Conservation (phyloP, 2,329 filamentous ascomycete genomes). For the Albophoma yamanashiensis region DNA sequence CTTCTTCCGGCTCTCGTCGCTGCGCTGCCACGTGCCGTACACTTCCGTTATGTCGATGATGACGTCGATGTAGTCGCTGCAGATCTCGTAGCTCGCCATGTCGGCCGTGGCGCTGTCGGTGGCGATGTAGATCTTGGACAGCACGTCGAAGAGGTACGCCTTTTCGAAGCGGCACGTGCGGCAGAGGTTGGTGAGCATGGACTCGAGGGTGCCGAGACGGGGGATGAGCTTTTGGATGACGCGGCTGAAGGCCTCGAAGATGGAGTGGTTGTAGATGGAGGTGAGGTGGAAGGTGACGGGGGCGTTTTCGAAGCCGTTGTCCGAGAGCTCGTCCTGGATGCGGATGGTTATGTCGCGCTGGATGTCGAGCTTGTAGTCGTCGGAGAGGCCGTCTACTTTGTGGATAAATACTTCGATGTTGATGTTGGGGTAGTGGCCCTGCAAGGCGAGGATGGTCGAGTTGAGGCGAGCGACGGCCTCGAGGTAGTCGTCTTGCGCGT, state of each 20-base stretch:
- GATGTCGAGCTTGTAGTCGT: constrained; percentile 93
- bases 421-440: constrained; percentile 81
- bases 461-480: constrained; percentile 83
- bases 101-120: constrained; percentile 90
- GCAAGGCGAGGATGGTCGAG: constrained; percentile 77
- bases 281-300: constrained; percentile 93
- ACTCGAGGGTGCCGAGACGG: constrained; percentile 83
- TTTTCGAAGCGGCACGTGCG: constrained; percentile 94
- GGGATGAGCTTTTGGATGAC: constrained; percentile 97
- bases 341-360: constrained; percentile 94
- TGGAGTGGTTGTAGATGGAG: constrained; percentile 96
- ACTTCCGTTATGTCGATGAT: constrained; percentile 96
- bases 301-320: constrained; percentile 86
- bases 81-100: constrained; percentile 95
- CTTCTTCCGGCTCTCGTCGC: constrained; percentile 39
- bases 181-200: constrained; percentile 86
- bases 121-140: constrained; percentile 97
- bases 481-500: constrained; percentile 95
- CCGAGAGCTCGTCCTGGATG: constrained; percentile 90
- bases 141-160: constrained; percentile 93
- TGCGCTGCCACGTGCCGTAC: constrained; percentile 65
- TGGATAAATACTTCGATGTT: constrained; percentile 99
- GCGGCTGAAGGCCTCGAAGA: constrained; percentile 96
- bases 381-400: constrained; percentile 94
- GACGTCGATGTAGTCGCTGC: constrained; percentile 96